Conservation (phyloP, 1,284 basidiomycete species). For the Mrakiaceae sp. region DNA sequence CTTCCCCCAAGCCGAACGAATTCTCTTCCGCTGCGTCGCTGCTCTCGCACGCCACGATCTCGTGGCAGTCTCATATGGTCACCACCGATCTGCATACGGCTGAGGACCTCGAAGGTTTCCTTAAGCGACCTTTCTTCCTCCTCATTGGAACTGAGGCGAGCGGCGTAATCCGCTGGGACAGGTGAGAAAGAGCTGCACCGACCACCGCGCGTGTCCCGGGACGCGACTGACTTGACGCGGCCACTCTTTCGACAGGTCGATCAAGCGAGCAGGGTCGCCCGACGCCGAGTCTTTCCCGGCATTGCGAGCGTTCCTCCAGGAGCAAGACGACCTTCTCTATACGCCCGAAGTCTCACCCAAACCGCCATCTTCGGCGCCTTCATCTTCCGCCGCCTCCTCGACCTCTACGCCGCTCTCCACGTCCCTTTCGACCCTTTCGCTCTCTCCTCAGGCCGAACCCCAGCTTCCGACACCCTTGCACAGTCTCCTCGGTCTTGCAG, state of each 20-base stretch:
- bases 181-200: conserved; percentile 16
- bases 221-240: too few species aligned
- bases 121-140: conserved; percentile 82
- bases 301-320: conserved; percentile 18
- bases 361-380: neutral
- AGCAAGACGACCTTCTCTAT: conserved; percentile 9
- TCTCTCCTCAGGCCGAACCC: neutral
- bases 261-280: too few species aligned
- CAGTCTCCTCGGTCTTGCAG: conserved; percentile 42
- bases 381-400: too few species aligned
- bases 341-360: neutral
- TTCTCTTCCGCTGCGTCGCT: conserved; percentile 50
- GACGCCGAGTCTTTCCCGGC: neutral
- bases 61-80: conserved; percentile 74
- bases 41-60: conserved; percentile 64
- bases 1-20: conserved; percentile 20
- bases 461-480: conserved; percentile 25
- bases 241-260: too few species aligned
- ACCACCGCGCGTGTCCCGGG: too few species aligned
- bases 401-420: neutral
- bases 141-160: conserved; percentile 81
- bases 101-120: conserved; percentile 54
- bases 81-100: conserved; percentile 57
- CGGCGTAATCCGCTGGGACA: conserved; percentile 40
- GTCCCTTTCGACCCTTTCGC: too few species aligned